These are phyloP conservation scores for Colletotrichum phormii DNA, from an alignment of 2,329 filamentous ascomycete genomes.

Conservation along the genomic window DNA sequence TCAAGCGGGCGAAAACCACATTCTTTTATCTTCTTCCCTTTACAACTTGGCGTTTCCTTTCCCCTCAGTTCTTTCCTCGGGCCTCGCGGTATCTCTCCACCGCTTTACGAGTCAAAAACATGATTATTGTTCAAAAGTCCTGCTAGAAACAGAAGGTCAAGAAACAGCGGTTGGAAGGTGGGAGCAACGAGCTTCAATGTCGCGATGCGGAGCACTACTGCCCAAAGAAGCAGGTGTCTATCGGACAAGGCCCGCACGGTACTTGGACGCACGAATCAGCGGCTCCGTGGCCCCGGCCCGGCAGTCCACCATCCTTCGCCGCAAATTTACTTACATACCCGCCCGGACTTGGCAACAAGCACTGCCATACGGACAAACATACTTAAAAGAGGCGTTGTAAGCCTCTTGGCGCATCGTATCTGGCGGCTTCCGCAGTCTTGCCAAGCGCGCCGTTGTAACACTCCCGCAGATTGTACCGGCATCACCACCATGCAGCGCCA, in stretches of 20 bases:
- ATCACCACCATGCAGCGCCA: constrained; percentile 14
- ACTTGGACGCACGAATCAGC: constrained; percentile 24
- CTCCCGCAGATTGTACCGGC: constrained; percentile 3
- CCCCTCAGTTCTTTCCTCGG: not conserved
- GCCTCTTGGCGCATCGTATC: constrained; percentile 14
- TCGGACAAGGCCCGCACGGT: constrained; percentile 16
- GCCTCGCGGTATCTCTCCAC: constrained; percentile 10
- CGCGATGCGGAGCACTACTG: constrained; percentile 26
- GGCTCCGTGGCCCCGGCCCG: constrained; percentile 12
- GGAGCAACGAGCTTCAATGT: constrained; percentile 17
- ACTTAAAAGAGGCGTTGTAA: constrained; percentile 5
- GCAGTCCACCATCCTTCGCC: constrained; percentile 32
- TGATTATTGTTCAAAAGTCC: constrained; percentile 1
- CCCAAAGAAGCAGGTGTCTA: constrained; percentile 36
- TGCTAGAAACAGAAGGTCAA: constrained; percentile 30
- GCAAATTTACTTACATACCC: constrained; percentile 31
- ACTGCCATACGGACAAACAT: constrained; percentile 2
- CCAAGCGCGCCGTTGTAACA: constrained; percentile 33
- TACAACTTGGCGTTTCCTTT: constrained; percentile 6
- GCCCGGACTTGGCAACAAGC: constrained; percentile 29
- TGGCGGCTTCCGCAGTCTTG: constrained; percentile 6
- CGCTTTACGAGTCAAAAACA: constrained; percentile 7
- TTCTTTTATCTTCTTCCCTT: constrained; percentile 21
- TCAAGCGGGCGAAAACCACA: not conserved
- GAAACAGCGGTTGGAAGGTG: not conserved